Conservation (phyloP, 2,329 filamentous ascomycete genomes). For the Macrophomina tecta region DNA sequence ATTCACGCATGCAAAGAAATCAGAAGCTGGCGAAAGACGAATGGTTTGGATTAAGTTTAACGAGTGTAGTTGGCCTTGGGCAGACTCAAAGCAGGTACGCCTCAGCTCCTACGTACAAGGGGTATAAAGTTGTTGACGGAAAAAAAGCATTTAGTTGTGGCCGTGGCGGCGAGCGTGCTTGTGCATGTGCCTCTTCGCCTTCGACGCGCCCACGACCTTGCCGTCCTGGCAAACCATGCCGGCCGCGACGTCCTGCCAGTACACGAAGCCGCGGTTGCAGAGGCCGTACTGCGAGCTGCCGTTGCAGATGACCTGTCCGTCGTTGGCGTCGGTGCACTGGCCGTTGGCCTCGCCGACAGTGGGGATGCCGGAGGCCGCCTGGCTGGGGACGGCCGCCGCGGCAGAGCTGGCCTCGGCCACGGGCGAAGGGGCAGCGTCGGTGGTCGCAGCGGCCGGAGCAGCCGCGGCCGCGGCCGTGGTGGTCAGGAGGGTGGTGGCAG, state of each 20-base stretch:
- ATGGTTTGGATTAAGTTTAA: background rate
- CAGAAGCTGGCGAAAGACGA: no score
- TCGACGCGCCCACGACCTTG: conserved; percentile 36
- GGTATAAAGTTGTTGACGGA: background rate
- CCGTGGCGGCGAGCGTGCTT: background rate
- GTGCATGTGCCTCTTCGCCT: background rate
- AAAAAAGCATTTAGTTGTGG: background rate
- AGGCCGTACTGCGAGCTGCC: conserved; percentile 49
- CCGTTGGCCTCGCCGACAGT: background rate
- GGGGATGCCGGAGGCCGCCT: background rate
- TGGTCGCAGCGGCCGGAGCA: background rate
- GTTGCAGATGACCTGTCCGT: conserved; percentile 34
- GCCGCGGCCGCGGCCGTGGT: background rate
- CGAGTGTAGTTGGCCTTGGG: background rate
- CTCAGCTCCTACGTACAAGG: background rate
- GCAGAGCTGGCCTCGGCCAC: background rate
- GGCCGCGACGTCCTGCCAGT: conserved; percentile 43
- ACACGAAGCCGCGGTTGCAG: conserved; percentile 49
- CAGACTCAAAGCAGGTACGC: background rate
- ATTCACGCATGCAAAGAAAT: no score
- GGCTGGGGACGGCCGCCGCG: background rate
- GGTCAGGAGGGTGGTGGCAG: background rate
- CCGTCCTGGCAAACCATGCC: conserved; percentile 54
- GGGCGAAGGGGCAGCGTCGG: conserved; percentile 33
- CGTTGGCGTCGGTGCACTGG: conserved; percentile 15